These are phyloP conservation scores for Dimargaris verticillata DNA, from an alignment of 192 early-diverging fungal species.

Conservation along the genomic window DNA sequence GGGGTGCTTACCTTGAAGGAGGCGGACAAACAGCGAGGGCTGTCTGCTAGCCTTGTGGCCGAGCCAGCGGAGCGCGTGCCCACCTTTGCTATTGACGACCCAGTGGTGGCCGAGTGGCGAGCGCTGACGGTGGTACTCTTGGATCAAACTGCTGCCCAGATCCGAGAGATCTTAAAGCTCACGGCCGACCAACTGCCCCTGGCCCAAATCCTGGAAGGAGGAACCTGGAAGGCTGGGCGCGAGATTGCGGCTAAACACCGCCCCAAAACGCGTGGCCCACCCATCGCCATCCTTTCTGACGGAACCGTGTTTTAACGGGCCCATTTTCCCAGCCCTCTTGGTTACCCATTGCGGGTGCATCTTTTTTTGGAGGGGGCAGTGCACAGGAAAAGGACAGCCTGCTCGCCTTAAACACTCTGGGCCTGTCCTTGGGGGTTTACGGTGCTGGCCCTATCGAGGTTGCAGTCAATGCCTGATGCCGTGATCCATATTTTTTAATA, in stretches of 20 bases:
- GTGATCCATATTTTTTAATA: too few relatives aligned
- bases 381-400: too few relatives aligned
- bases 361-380: too few relatives aligned
- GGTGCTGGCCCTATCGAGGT: too few relatives aligned
- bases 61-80: constrained; percentile 31
- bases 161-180: constrained; percentile 38
- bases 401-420: too few relatives aligned
- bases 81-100: constrained; percentile 57
- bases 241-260: constrained; percentile 68
- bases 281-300: constrained; percentile 75
- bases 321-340: neutral
- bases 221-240: constrained; percentile 88
- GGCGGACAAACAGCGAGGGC: constrained; percentile 35
- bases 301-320: constrained; percentile 59
- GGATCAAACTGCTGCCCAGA: constrained; percentile 47
- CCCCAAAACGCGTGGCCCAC: constrained; percentile 69
- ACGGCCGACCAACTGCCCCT: constrained; percentile 40
- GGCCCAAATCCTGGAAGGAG: constrained; percentile 77
- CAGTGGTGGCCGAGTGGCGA: constrained; percentile 84
- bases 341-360: neutral
- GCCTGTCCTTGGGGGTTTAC: too few relatives aligned
- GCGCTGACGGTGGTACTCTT: constrained; percentile 73
- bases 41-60: constrained; percentile 7
- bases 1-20: constrained; percentile 52
- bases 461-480: too few relatives aligned